phyloP scores from a whole-genome alignment of 768 basidiomycete species.

The Daedalea quercina region DNA sequence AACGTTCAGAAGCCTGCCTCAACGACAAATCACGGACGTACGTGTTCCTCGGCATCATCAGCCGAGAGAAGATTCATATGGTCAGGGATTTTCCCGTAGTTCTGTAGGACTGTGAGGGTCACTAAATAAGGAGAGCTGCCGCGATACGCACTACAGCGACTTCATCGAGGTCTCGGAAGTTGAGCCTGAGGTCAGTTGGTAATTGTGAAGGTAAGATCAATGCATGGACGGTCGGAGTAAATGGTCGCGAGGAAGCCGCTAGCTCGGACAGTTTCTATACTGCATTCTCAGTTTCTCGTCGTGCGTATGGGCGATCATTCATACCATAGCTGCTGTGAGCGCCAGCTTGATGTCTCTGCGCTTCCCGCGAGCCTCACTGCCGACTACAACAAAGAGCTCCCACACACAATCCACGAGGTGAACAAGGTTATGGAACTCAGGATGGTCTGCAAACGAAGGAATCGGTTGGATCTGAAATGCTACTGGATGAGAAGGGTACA shows the following conservation, averaged over 20 bases:
- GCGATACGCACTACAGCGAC: constrained; percentile 39
- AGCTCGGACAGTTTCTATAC: constrained; percentile 46
- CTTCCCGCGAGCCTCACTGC: constrained; percentile 53
- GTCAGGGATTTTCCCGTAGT: constrained; percentile 48
- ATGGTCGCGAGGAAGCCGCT: constrained; percentile 53
- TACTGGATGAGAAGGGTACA: not conserved
- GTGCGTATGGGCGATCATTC: constrained; percentile 6
- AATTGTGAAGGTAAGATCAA: constrained; percentile 68
- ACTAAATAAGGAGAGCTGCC: not conserved
- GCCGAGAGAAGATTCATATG: constrained; percentile 72
- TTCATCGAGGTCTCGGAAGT: constrained; percentile 68
- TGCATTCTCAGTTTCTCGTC: not conserved
- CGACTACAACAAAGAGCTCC: constrained; percentile 76
- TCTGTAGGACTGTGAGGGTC: constrained; percentile 17
- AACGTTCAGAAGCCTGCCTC: no score
- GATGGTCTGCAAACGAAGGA: constrained; percentile 36
- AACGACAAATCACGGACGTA: constrained; percentile 27
- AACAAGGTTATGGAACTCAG: constrained; percentile 37
- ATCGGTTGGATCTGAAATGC: not conserved
- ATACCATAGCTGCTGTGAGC: constrained; percentile 49
- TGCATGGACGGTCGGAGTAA: constrained; percentile 66
- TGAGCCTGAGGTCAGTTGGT: constrained; percentile 61
- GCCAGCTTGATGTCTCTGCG: constrained; percentile 58
- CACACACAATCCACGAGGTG: constrained; percentile 71
- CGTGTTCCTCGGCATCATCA: constrained; percentile 52